Base-by-base conservation (phyloP, 129 eudicot genomes). In the Escallonia herrerae region DNA sequence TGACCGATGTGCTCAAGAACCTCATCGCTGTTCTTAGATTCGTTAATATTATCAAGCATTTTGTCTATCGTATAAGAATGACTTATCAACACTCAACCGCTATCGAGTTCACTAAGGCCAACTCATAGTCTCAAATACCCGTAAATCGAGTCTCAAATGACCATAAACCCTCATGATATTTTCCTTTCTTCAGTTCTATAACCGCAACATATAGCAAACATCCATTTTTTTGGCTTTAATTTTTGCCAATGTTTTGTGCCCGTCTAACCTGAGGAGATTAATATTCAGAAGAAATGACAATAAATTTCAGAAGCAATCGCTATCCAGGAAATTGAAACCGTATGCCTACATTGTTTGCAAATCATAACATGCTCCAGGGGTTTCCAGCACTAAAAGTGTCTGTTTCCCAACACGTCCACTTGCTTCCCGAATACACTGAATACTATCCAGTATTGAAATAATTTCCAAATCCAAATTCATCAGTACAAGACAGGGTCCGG, bases 401-500 rank as follows among this genome's bases (percentile, higher is more conserved):
- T 58, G 40, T 37, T 7, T 10, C 13, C 64, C 49, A 45, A 41
- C 64, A 60, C 7, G 64, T n/a, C 48, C 64, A 60, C 64, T 39
- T 60, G 9, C 6, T 60, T 41, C n/a, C 13, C 7, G 13, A 4
- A 41, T 13, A 9, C 42, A 5, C 22, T 0, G 11, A 60, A 41
- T 41, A 60, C 9, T 41, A 39, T 41, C n/a, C 33, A 60, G 40
- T 7, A 0, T 6, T 38, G 11, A 58, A 33, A 54, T 53, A 51
- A 65, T 71, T 73, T 15, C 7, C 33, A 22, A 22, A 22, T 22
- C 33, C 43, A 65, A 75, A 66, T n/a, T 55, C 67, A 45, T 60
- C 53, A 72, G 79, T 76, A 77, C 71, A 73, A 73, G 70, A 79
- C 75, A 69, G 51, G 59, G 52, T 65, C 50, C 44, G 49, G 79